Evolutionary conservation across 805 yeast genomes (phyloP).

Genomic region (Myxozyma mucilagina): DNA sequence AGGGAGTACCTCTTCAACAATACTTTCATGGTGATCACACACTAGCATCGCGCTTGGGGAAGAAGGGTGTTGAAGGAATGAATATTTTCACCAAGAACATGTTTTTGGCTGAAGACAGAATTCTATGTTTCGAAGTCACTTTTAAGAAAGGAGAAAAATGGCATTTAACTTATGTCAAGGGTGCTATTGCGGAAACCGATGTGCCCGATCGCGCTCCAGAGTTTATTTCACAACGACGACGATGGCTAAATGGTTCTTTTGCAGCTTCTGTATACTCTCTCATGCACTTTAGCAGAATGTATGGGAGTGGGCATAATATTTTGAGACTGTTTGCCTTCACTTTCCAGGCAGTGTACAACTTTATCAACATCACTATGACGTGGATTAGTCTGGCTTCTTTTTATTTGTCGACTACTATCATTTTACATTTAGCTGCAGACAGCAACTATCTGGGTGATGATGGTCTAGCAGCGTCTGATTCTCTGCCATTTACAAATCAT

Average conservation of each 20-base stretch:
- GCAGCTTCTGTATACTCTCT: constrained; percentile 62
- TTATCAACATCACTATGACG: constrained; percentile 54
- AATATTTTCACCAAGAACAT: constrained; percentile 66
- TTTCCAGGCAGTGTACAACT: constrained; percentile 57
- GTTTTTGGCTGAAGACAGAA: constrained; percentile 71
- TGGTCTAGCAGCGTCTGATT: constrained; percentile 35
- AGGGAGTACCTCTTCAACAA: constrained; percentile 64
- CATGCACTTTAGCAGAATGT: constrained; percentile 56
- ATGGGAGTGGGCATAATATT: constrained; percentile 55
- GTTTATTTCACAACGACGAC: constrained; percentile 62
- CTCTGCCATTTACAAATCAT: constrained; percentile 33
- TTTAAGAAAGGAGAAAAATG: constrained; percentile 59
- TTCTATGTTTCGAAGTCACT: constrained; percentile 63
- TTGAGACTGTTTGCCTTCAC: constrained; percentile 54
- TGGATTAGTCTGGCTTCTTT: constrained; percentile 68
- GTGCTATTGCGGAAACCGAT: constrained; percentile 67
- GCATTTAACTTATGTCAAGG: constrained; percentile 63
- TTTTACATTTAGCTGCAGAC: constrained; percentile 50
- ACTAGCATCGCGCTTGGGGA: constrained; percentile 48
- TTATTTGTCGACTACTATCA: constrained; percentile 61
- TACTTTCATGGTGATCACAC: constrained; percentile 68
- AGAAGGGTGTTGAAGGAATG: constrained; percentile 58
- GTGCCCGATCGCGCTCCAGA: constrained; percentile 65
- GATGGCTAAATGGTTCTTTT: constrained; percentile 71
- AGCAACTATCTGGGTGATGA: constrained; percentile 48